phyloP scores from a whole-genome alignment of 495 filamentous ascomycete species.

The Hypoxylon rickii region DNA sequence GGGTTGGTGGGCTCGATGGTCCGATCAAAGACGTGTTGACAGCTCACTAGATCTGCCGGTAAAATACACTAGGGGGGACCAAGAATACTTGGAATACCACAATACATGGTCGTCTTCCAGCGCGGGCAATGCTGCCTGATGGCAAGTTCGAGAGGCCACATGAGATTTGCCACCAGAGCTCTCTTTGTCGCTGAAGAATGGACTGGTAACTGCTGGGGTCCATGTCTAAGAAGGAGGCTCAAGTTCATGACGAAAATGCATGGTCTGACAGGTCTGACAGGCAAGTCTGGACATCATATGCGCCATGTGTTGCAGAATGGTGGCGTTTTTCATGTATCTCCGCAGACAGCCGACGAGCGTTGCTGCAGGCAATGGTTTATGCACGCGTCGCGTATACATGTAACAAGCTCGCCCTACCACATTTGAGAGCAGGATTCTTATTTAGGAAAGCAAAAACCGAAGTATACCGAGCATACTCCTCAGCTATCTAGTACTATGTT shows the following conservation, averaged over 20 bases:
- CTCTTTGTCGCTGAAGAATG: conserved; percentile 8
- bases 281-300: neutral
- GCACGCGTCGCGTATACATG: conserved; percentile 32
- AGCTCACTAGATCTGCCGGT: conserved; percentile 31
- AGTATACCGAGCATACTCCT: conserved; percentile 10
- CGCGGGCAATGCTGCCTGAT: conserved; percentile 16
- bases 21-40: conserved; percentile 18
- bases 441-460: conserved; percentile 15
- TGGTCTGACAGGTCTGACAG: conserved; percentile 5
- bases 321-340: conserved; percentile 23
- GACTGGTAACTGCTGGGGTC: conserved; percentile 1
- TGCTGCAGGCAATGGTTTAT: neutral
- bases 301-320: too few relatives aligned
- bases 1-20: conserved; percentile 15
- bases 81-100: neutral
- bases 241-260: neutral
- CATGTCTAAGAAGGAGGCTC: conserved; percentile 12
- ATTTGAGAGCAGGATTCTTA: neutral
- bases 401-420: too few relatives aligned
- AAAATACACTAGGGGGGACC: conserved; percentile 21
- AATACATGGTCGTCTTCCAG: conserved; percentile 1
- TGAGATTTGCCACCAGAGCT: conserved; percentile 10
- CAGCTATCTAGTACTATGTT: neutral
- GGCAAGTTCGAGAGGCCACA: neutral
- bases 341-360: neutral